Base-by-base conservation (phyloP, 2,329 filamentous ascomycete genomes). In the Verruconis gallopava region DNA sequence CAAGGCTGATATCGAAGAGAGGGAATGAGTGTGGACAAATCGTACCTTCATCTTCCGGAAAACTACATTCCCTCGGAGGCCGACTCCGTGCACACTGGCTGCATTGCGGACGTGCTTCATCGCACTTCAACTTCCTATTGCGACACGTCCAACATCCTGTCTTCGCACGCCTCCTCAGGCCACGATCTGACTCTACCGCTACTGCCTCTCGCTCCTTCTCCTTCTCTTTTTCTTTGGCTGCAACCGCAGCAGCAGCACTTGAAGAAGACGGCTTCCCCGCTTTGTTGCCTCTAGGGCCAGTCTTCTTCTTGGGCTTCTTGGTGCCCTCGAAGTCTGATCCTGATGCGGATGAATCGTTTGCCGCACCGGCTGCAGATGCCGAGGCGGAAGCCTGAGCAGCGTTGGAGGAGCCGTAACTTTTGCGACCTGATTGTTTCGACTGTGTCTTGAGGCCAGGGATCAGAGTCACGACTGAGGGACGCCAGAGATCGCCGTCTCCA, bases 61-160 rank as follows among this genome's bases (percentile, higher is more conserved):
- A 37, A 19, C 20, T 14, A 30, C 40, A 42, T 17, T 42, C 17
- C 33, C 40, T 22, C 30, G 30, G 32, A 28, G 30, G 20, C 30
- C 40, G 32, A 22, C 25, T 44, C 25, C 30, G n/a, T 45, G 76
- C 75, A 62, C 89, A 95, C 54, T 95, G 95, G 52, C 81, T 68
- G 54, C 75, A 79, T 42, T 66, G 63, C 6, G 74, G 74, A 46
- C 69, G 54, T 4, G 69, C 78, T 59, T 93, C 85, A 55, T 94
- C 88, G 59, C 88, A 94, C 60, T 94, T 94, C 39, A 94, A 67
- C 66, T 94, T 86, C 37, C 88, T 70, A 59, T 93, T 83, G 50
- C 88, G 73, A 60, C 88, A 94, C 2, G 86, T 94, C 49, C 94
- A 65, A 58, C 88, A 95, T 25, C 88, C 88, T 3, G 88, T 95